Percentiles rank a stretch among this genome's conserved stretches.
These are phyloP conservation scores for Fusarium anguioides DNA, from an alignment of 2,329 filamentous ascomycete genomes.

Conservation along the genomic window DNA sequence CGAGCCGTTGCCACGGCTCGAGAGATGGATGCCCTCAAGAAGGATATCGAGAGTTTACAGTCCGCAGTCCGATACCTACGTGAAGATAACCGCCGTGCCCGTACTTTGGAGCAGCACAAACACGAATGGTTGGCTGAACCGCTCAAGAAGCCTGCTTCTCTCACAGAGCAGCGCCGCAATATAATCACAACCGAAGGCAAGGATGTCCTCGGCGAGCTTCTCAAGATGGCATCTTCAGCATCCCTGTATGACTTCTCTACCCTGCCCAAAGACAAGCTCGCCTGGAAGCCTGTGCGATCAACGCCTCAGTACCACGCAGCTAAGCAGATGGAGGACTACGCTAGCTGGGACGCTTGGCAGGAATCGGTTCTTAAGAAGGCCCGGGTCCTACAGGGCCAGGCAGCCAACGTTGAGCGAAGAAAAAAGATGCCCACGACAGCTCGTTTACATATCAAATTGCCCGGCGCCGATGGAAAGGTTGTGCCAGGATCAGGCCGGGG, in stretches of 20 bases:
- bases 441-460: conserved; percentile 63
- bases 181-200: conserved; percentile 70
- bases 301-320: conserved; percentile 76
- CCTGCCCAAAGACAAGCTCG: conserved; percentile 68
- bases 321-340: conserved; percentile 73
- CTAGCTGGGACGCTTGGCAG: conserved; percentile 69
- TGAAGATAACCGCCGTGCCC: conserved; percentile 72
- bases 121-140: conserved; percentile 73
- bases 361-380: conserved; percentile 66
- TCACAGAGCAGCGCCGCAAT: conserved; percentile 60
- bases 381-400: conserved; percentile 50
- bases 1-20: conserved; percentile 75
- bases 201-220: conserved; percentile 72
- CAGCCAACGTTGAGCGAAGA: conserved; percentile 35
- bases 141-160: conserved; percentile 59
- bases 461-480: conserved; percentile 58
- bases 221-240: conserved; percentile 68
- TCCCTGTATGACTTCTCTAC: conserved; percentile 68
- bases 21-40: conserved; percentile 78
- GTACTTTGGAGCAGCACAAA: conserved; percentile 65
- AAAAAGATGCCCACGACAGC: conserved; percentile 54
- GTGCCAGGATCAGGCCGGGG: conserved; percentile 52
- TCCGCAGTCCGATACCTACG: conserved; percentile 74
- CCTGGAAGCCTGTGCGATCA: conserved; percentile 72
- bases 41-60: conserved; percentile 73